Percentiles rank a stretch among this genome's conserved stretches.
Evolutionary conservation across 1,284 basidiomycete species (phyloP).

Genomic region (Psilocybe mexicana): DNA sequence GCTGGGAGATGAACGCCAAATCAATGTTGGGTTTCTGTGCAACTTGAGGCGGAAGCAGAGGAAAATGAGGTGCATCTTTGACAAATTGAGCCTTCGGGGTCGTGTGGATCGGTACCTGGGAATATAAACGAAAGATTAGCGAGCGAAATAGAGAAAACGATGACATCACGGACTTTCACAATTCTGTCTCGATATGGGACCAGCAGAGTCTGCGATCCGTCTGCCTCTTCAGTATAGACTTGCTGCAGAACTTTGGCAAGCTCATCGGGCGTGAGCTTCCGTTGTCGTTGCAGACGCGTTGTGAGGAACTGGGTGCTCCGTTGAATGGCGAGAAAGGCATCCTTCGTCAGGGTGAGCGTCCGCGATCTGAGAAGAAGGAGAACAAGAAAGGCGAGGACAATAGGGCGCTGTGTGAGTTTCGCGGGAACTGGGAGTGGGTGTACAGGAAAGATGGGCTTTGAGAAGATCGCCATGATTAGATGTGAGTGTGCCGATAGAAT

Average conservation of each 20-base stretch:
- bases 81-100: constrained; percentile 45
- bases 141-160: neutral
- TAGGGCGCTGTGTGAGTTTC: constrained; percentile 17
- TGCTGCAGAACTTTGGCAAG: constrained; percentile 52
- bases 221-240: constrained; percentile 53
- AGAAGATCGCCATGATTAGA: constrained; percentile 9
- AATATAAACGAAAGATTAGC: neutral
- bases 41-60: constrained; percentile 43
- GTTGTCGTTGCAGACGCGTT: constrained; percentile 18
- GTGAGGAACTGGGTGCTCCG: constrained; percentile 6
- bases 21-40: constrained; percentile 76
- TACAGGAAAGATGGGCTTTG: constrained; percentile 14
- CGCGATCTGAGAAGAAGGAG: constrained; percentile 50
- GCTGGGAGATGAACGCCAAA: constrained; percentile 77
- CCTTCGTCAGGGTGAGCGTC: constrained; percentile 25
- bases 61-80: constrained; percentile 54
- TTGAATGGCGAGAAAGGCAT: constrained; percentile 19
- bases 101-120: constrained; percentile 48
- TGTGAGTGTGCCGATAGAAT: neutral
- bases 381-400: constrained; percentile 31
- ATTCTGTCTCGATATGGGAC: constrained; percentile 66
- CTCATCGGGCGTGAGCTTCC: constrained; percentile 42
- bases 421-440: constrained; percentile 18
- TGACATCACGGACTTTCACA: constrained; percentile 48
- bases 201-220: constrained; percentile 61